Evolutionary conservation across 2,329 filamentous ascomycete species (phyloP), one percentile per base, ranked within the genome.

Genomic region (Pseudogymnoascus sp.): DNA sequence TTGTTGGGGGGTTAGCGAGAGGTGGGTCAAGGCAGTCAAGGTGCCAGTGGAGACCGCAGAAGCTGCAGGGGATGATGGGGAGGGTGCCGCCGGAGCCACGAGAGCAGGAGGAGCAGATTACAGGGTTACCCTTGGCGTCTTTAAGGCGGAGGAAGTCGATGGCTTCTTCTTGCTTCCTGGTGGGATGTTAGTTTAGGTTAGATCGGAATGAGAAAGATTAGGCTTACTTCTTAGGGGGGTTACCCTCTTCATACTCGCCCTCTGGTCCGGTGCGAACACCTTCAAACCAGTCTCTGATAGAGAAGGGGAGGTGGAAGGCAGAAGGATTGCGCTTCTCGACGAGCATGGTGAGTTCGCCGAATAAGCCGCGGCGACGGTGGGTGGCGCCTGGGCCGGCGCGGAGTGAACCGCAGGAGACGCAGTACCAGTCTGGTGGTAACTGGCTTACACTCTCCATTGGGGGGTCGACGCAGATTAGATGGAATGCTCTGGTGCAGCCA

Each of bases 1-100:
- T 57, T 59, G 85, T 81, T 9, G 92, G 92, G 39, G 91, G 89
- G 61, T 89, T 85, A 35, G 92, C 85, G 70, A 92, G 77, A 35
- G 93, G 92, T 29, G 91, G 90, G 71, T 95, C 87, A 13, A 96
- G 78, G 74, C 94, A 99, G 74, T 97, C 93, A 59, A 96, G 79
- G 76, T 99, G 94, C 89, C 92, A 99, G 70, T 87, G 82, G 35
- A 90, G 81, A 10, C 84, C 80, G 74, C 93, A 99, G 69, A 82
- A 84, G 73, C 92, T 92, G 77, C 93, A 99, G 50, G 88, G 85
- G 67, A 97, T 88, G 68, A 97, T 92, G 66, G 87, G 84, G 29
- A 33, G 26, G 26, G 88, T 84, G 64, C 69, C 64, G 68, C 81
- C 81, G 65, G 77, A 76, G 60, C 82, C 77, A 50, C 87, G 83